phyloP scores from a whole-genome alignment of 495 filamentous ascomycete species.

The Trichoderma parareesei region DNA sequence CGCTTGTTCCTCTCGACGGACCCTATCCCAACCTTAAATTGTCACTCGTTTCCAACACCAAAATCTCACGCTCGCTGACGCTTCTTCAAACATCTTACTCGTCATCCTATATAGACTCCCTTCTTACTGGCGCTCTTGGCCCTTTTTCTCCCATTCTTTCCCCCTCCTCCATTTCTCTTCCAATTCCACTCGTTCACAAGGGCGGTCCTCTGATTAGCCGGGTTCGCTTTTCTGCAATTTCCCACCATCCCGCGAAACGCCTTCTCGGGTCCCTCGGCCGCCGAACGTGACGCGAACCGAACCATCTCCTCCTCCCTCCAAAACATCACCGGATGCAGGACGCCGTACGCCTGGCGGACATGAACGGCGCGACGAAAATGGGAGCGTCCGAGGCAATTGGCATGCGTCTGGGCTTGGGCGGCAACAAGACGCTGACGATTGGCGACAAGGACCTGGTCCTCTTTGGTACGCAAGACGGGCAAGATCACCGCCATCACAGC shows the following conservation, averaged over 20 bases:
- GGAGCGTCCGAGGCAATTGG: background rate
- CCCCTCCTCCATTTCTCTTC: background rate
- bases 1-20: background rate
- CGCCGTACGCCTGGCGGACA: background rate
- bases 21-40: background rate
- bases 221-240: too few species aligned
- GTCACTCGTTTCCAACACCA: background rate
- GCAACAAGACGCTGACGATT: conserved; percentile 12
- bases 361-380: background rate
- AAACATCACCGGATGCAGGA: background rate
- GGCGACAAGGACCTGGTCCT: conserved; percentile 9
- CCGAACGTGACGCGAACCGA: background rate
- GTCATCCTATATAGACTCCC: background rate
- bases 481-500: background rate
- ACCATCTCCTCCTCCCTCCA: too few species aligned
- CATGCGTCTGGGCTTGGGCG: background rate
- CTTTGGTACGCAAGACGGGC: background rate
- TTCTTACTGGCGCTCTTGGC: background rate
- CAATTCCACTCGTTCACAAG: background rate
- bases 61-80: conserved; percentile 2
- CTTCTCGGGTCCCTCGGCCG: background rate
- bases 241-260: background rate
- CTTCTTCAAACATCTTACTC: background rate
- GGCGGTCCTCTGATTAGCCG: background rate
- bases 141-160: background rate